Evolutionary conservation across 2,329 filamentous ascomycete genomes (phyloP).

Genomic region (Penicillium nordicum): DNA sequence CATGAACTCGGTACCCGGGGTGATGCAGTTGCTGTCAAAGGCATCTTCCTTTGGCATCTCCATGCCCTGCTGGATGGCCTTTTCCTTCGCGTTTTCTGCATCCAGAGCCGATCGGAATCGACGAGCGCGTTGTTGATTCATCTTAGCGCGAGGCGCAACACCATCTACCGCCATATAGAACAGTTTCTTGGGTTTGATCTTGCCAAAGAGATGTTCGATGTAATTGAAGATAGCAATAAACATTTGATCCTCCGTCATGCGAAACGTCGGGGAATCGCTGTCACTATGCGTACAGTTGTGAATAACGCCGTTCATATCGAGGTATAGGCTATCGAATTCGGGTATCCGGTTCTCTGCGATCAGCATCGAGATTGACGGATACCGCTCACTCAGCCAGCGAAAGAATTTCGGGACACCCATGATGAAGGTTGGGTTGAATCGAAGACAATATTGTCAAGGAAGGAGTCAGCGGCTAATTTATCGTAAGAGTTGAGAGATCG

Average conservation of each 20-base stretch:
- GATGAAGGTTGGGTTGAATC: constrained; percentile 27
- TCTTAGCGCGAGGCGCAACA: constrained; percentile 95
- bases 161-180: constrained; percentile 99
- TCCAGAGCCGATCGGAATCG: constrained; percentile 94
- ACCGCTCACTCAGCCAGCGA: constrained; percentile 98
- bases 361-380: constrained; percentile 95
- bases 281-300: constrained; percentile 99
- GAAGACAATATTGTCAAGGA: not conserved
- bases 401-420: constrained; percentile 86
- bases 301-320: constrained; percentile 95
- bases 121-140: constrained; percentile 97
- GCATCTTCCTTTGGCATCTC: constrained; percentile 93
- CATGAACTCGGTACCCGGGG: constrained; percentile 95
- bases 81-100: constrained; percentile 82
- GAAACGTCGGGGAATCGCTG: constrained; percentile 83
- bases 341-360: constrained; percentile 98
- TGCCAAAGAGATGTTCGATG: constrained; percentile 96
- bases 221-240: constrained; percentile 99
- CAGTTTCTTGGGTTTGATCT: constrained; percentile 96
- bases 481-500: constrained; percentile 1
- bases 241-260: constrained; percentile 97
- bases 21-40: constrained; percentile 99
- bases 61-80: constrained; percentile 82
- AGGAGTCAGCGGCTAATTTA: not conserved
- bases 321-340: constrained; percentile 94